phyloP scores from a whole-genome alignment of 257 asterid genomes.

The Jaltomata sinuosa region DNA sequence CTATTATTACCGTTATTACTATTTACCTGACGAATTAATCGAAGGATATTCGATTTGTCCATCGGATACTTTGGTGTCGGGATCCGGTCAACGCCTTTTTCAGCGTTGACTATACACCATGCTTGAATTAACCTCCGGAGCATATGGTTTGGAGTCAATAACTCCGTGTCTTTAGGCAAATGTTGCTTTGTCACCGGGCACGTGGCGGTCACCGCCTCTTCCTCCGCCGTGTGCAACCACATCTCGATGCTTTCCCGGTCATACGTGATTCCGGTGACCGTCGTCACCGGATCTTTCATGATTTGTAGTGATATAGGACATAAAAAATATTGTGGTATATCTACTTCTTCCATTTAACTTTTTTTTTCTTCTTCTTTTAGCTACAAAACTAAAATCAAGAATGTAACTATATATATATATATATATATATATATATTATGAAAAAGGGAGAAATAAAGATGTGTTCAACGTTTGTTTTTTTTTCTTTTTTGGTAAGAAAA shows the following conservation, averaged over 20 bases:
- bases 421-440: too few species aligned
- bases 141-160: constrained; percentile 57
- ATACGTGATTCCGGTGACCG: constrained; percentile 53
- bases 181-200: constrained; percentile 62
- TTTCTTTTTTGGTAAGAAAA: constrained; percentile 14
- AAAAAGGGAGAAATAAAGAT: background rate
- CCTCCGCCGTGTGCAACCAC: constrained; percentile 30
- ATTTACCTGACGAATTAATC: constrained; percentile 12
- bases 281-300: constrained; percentile 66
- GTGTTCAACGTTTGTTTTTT: background rate
- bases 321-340: constrained; percentile 48
- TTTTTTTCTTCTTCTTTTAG: background rate
- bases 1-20: background rate
- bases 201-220: background rate
- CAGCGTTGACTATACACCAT: constrained; percentile 33
- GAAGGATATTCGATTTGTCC: constrained; percentile 3
- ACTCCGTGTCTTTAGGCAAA: constrained; percentile 15
- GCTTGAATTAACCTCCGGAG: constrained; percentile 42
- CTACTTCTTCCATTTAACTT: constrained; percentile 21
- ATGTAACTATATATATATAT: background rate
- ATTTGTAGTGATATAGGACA: constrained; percentile 62
- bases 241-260: constrained; percentile 53
- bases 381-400: background rate
- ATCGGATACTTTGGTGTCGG: constrained; percentile 31
- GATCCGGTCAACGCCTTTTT: constrained; percentile 16